Percentiles rank a stretch among this genome's conserved stretches.
phyloP scores from a whole-genome alignment of 1,139 yeast species.

The Barnettozyma hawaiiensis region DNA sequence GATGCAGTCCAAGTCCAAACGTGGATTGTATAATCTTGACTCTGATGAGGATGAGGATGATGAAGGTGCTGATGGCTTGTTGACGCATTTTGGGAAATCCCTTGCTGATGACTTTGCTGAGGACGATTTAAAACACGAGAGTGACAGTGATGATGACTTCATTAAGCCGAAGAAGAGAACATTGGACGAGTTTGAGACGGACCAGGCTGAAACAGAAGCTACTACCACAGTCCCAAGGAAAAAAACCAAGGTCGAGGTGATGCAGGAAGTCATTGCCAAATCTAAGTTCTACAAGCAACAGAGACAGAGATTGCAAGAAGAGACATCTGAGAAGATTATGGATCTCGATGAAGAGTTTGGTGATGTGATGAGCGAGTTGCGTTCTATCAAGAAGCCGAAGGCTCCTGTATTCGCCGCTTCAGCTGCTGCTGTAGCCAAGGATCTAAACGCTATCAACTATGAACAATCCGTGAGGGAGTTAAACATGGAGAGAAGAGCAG shows the following conservation, averaged over 20 bases:
- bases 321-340: slow-evolving; percentile 63
- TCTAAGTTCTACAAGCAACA: slow-evolving; percentile 86
- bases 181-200: slow-evolving; percentile 22
- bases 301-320: slow-evolving; percentile 73
- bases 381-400: slow-evolving; percentile 26
- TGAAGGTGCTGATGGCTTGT: slow-evolving; percentile 36
- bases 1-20: slow-evolving; percentile 37
- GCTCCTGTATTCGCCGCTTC: slow-evolving; percentile 9
- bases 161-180: slow-evolving; percentile 23
- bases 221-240: slow-evolving; percentile 52
- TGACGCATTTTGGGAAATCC: slow-evolving; percentile 80
- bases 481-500: slow-evolving; percentile 80
- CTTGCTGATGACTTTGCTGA: slow-evolving; percentile 45
- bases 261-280: slow-evolving; percentile 95
- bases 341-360: slow-evolving; percentile 76
- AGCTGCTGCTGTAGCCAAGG: too few relatives aligned
- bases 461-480: slow-evolving; percentile 76
- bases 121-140: slow-evolving; percentile 33
- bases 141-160: slow-evolving; percentile 32
- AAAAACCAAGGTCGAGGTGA: slow-evolving; percentile 89
- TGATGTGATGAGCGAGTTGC: slow-evolving; percentile 64
- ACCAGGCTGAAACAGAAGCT: slow-evolving; percentile 34
- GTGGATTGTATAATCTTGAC: slow-evolving; percentile 63
- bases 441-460: slow-evolving; percentile 36
- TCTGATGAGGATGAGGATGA: slow-evolving; percentile 47